Conservation (phyloP, 2,329 filamentous ascomycete genomes). For the Trichoderma sp. region DNA sequence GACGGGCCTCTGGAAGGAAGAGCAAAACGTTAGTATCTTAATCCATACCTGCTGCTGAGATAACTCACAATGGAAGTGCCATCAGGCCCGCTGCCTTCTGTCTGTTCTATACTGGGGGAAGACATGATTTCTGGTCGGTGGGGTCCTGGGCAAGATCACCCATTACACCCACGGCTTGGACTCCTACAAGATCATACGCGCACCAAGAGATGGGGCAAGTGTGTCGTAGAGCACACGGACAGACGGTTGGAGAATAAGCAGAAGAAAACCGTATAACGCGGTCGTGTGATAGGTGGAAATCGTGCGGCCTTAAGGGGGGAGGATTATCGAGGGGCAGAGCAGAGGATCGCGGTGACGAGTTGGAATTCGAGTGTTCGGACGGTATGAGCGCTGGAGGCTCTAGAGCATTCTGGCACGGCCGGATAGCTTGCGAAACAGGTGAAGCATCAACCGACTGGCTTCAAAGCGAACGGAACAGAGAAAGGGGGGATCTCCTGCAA, state of each 20-base stretch:
- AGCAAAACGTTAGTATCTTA: not conserved
- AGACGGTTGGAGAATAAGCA: not conserved
- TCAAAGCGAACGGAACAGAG: not conserved
- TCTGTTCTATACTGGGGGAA: constrained; percentile 31
- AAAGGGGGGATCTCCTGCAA: not conserved
- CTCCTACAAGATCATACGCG: constrained; percentile 29
- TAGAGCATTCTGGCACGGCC: constrained; percentile 5
- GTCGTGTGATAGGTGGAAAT: not conserved
- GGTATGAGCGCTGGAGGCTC: not conserved
- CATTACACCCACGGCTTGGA: constrained; percentile 36
- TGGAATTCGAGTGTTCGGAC: not conserved
- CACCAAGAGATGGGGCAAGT: constrained; percentile 15
- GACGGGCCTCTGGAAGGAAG: constrained; percentile 63
- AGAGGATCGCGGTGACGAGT: constrained; percentile 16
- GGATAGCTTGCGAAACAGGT: not conserved
- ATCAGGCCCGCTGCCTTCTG: constrained; percentile 59
- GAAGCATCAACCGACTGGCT: not conserved
- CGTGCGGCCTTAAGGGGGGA: constrained; percentile 8
- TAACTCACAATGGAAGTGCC: constrained; percentile 68
- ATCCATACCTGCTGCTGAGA: not conserved
- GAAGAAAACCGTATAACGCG: too few species aligned
- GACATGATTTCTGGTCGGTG: constrained; percentile 29
- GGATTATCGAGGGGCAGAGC: constrained; percentile 3
- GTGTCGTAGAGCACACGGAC: not conserved
- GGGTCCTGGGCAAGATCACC: constrained; percentile 33